phyloP scores from a whole-genome alignment of 768 basidiomycete species.

The Russula sp. region DNA sequence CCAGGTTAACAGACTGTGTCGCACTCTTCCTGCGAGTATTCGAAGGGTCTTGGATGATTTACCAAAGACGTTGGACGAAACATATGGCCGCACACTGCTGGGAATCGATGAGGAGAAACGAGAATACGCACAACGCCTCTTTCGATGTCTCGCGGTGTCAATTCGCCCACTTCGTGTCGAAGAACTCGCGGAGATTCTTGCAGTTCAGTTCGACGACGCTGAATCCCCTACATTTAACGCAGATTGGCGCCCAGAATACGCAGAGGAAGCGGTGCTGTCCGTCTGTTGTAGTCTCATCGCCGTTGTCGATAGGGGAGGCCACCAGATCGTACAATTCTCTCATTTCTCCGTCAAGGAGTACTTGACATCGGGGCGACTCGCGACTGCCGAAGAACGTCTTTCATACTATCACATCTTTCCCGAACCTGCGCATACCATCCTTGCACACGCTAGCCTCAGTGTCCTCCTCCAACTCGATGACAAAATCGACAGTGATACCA shows the following conservation, averaged over 20 bases:
- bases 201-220: slow-evolving; percentile 5
- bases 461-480: slow-evolving; percentile 14
- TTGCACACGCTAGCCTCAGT: slow-evolving; percentile 4
- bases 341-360: slow-evolving; percentile 24
- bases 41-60: not conserved
- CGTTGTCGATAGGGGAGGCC: not conserved
- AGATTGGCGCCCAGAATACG: not conserved
- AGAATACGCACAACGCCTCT: not conserved
- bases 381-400: not conserved
- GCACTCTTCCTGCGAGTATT: slow-evolving; percentile 1
- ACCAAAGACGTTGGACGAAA: slow-evolving; percentile 5
- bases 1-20: slow-evolving; percentile 2
- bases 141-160: slow-evolving; percentile 8
- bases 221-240: not conserved
- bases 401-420: slow-evolving; percentile 13
- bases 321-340: not conserved
- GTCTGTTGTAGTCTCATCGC: not conserved
- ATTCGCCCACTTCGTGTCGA: slow-evolving; percentile 9
- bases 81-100: not conserved
- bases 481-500: not conserved
- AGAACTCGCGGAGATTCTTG: slow-evolving; percentile 20
- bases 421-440: slow-evolving; percentile 5
- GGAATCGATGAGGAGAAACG: not conserved
- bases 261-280: not conserved
- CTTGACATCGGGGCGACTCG: slow-evolving; percentile 17